A percentile compares a stretch with the other conserved stretches of the same genome.
Evolutionary conservation across 345 rosid genomes (phyloP).

Genomic region (Camelina laxa): DNA sequence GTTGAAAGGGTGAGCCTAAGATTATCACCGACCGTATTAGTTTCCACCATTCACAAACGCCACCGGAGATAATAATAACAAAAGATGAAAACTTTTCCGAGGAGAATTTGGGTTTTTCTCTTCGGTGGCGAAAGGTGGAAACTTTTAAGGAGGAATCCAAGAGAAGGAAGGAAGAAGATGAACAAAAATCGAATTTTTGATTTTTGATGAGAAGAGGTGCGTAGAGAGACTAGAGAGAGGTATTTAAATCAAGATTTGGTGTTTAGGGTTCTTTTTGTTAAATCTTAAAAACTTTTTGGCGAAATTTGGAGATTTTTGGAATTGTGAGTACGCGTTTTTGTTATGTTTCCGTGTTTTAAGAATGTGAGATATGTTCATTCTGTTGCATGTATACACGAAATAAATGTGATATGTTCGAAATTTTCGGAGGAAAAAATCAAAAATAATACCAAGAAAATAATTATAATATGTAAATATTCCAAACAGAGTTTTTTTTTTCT

Average conservation of each 20-base stretch:
- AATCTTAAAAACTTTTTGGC: not conserved
- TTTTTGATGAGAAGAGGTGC: not conserved
- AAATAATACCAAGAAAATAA: not conserved
- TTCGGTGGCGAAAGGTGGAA: conserved; percentile 10
- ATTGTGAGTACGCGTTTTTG: not conserved
- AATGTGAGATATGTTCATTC: not conserved
- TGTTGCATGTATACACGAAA: not conserved
- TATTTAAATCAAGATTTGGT: conserved; percentile 10
- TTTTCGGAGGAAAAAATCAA: not conserved
- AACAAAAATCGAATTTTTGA: conserved; percentile 11
- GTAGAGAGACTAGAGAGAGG: not conserved
- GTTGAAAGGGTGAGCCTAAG: conserved; percentile 77
- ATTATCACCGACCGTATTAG: conserved; percentile 49
- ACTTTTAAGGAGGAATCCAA: not conserved
- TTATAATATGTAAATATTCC: not conserved
- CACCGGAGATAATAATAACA: conserved; percentile 10
- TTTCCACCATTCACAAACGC: conserved; percentile 93
- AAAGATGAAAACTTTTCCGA: not conserved
- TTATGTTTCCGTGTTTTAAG: not conserved
- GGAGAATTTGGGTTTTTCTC: not conserved
- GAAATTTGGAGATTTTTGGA: not conserved
- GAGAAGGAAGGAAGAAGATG: not conserved
- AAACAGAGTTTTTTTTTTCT: too few relatives aligned
- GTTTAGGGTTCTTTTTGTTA: not conserved
- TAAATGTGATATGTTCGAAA: not conserved